A percentile compares a stretch with the other conserved stretches of the same genome.
These are phyloP conservation scores for Dothideomycetes sp. DNA, from an alignment of 2,329 filamentous ascomycete species.

Conservation along the genomic window DNA sequence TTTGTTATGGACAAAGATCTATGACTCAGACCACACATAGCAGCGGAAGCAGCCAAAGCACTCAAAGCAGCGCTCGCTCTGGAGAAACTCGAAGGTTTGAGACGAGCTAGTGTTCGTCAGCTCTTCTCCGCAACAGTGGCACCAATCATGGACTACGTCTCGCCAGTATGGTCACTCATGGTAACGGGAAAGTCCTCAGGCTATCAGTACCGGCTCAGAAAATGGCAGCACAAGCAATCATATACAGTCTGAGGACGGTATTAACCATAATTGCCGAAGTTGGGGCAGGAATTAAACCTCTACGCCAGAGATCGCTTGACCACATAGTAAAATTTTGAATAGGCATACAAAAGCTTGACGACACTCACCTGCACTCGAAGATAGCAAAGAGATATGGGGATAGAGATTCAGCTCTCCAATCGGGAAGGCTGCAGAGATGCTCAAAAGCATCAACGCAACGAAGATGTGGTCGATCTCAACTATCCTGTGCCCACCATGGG, in stretches of 20 bases:
- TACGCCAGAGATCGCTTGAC: not conserved
- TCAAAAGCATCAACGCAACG: not conserved
- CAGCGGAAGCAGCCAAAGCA: not conserved
- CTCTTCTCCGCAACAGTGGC: constrained; percentile 17
- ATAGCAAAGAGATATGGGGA: not conserved
- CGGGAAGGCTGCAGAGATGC: not conserved
- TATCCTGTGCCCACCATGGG: not conserved
- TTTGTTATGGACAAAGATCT: not conserved
- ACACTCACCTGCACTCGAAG: not conserved
- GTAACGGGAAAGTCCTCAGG: not conserved
- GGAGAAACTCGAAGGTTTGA: constrained; percentile 16
- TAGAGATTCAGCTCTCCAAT: not conserved
- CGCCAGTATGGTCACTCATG: constrained; percentile 8
- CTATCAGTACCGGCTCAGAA: not conserved
- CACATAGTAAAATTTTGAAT: constrained; percentile 5
- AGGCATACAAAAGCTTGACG: not conserved
- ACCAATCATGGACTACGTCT: constrained; percentile 18
- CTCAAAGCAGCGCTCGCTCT: constrained; percentile 15
- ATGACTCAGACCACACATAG: not conserved
- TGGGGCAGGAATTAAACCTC: not conserved
- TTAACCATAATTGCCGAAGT: not conserved
- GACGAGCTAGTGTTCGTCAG: constrained; percentile 15
- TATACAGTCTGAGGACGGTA: not conserved
- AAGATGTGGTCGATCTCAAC: not conserved
- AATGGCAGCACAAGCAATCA: not conserved